Conservation (phyloP, 2,329 filamentous ascomycete species). For the Aspergillus terreus region DNA sequence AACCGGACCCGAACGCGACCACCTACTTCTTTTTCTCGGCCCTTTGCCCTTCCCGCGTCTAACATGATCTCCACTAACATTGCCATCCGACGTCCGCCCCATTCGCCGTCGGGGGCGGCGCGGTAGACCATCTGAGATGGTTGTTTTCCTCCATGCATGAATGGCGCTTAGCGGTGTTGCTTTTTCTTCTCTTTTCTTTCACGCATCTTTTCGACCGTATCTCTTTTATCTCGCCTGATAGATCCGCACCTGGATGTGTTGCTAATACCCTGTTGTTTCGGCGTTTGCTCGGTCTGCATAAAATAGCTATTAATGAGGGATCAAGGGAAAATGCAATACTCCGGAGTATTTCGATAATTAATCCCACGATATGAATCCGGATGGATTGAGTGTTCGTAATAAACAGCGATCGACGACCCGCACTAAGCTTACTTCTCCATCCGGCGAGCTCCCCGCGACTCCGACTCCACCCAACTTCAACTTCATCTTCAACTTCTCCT, state of each 20-base stretch:
- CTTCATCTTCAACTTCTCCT: background rate
- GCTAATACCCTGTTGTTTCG: constrained; percentile 15
- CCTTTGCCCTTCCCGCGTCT: constrained; percentile 19
- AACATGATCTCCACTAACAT: constrained; percentile 18
- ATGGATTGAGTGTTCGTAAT: no score
- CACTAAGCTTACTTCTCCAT: background rate
- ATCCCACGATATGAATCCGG: no score
- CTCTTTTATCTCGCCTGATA: background rate
- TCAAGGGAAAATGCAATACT: no score
- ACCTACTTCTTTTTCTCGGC: constrained; percentile 18
- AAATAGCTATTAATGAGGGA: no score
- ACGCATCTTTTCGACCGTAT: background rate
- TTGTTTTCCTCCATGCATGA: constrained; percentile 17
- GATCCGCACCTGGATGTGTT: background rate
- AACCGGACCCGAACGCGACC: constrained; percentile 16
- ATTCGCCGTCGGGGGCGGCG: constrained; percentile 23
- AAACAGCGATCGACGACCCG: background rate
- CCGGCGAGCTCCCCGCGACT: background rate
- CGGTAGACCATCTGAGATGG: constrained; percentile 17
- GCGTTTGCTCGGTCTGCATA: background rate
- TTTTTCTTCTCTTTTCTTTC: background rate
- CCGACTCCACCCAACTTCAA: background rate
- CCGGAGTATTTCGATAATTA: background rate
- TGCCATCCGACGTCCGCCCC: constrained; percentile 20
- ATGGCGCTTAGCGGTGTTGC: constrained; percentile 17